phyloP scores from a whole-genome alignment of 2,329 filamentous ascomycete genomes.

The Sporothrix protearum region DNA sequence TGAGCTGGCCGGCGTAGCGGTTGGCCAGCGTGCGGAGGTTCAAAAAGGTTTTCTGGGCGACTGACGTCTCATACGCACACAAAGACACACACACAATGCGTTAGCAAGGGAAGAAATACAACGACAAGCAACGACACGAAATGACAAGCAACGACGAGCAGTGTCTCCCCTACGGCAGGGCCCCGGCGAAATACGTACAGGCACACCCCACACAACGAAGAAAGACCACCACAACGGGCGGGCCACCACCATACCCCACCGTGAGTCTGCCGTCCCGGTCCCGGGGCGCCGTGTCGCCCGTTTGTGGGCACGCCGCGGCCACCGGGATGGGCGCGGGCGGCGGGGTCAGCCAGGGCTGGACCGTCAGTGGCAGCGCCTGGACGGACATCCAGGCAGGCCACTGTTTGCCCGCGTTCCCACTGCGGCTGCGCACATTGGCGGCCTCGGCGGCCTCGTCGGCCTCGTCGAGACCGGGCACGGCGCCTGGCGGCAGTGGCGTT shows the following conservation, averaged over 20 bases:
- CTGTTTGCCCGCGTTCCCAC: constrained; percentile 27
- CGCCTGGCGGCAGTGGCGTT: constrained; percentile 28
- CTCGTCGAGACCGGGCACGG: constrained; percentile 34
- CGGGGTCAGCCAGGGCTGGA: constrained; percentile 53
- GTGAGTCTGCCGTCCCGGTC: constrained; percentile 46
- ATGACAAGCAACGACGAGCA: no score
- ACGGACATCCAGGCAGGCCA: constrained; percentile 50
- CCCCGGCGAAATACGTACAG: constrained; percentile 43
- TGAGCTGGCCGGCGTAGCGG: constrained; percentile 46
- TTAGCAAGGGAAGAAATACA: neutral
- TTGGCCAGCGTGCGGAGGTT: constrained; percentile 53
- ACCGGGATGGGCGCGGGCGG: constrained; percentile 49
- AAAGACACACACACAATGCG: neutral
- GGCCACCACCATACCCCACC: constrained; percentile 44
- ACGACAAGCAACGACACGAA: no score
- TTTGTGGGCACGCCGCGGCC: constrained; percentile 42
- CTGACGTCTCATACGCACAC: no score
- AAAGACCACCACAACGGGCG: constrained; percentile 49
- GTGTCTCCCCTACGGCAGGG: no score
- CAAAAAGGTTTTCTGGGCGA: constrained; percentile 57
- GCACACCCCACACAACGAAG: constrained; percentile 55
- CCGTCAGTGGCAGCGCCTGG: constrained; percentile 49
- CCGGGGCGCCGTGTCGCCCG: constrained; percentile 48
- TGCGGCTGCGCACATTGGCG: no score
- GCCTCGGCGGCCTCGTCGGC: constrained; percentile 30